Percentiles rank a stretch among this genome's conserved stretches.
These are phyloP conservation scores for Falciphora oryzae DNA, from an alignment of 2,329 filamentous ascomycete species.

Conservation along the genomic window DNA sequence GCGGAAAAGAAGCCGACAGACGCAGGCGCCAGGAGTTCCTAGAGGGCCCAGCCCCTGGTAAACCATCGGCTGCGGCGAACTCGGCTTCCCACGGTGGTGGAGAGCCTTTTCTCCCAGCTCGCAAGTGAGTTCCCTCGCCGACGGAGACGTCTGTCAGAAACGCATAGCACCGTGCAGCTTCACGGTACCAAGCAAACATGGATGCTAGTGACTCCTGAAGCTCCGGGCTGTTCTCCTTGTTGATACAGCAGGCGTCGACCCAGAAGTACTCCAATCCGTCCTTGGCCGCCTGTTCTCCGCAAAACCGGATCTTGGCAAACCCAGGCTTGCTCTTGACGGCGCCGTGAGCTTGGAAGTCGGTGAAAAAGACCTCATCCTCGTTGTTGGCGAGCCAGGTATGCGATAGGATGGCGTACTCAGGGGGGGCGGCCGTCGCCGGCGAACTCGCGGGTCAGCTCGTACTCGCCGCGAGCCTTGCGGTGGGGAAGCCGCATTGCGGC, in stretches of 20 bases:
- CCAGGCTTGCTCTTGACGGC: conserved; percentile 2
- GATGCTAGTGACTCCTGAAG: conserved; percentile 6
- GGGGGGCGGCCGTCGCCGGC: too few relatives aligned
- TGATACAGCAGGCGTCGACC: background rate
- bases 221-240: conserved; percentile 7
- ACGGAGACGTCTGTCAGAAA: conserved; percentile 3
- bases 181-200: conserved; percentile 10
- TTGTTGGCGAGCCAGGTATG: background rate
- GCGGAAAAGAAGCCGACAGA: conserved; percentile 1
- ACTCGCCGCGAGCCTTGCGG: background rate
- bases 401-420: too few relatives aligned
- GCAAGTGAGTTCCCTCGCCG: background rate
- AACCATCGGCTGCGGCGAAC: conserved; percentile 8
- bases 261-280: conserved; percentile 5
- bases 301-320: conserved; percentile 2
- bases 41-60: conserved; percentile 11
- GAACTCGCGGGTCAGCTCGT: background rate
- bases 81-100: background rate
- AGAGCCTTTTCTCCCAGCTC: background rate
- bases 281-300: background rate
- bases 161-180: conserved; percentile 7
- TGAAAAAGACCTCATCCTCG: background rate
- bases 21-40: conserved; percentile 9
- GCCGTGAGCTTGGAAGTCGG: background rate
- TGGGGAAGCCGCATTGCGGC: too few relatives aligned